Percentiles rank a stretch among this genome's conserved stretches.
Evolutionary conservation across 2,329 filamentous ascomycete genomes (phyloP).

Genomic region (Leptographium radiaticola): DNA sequence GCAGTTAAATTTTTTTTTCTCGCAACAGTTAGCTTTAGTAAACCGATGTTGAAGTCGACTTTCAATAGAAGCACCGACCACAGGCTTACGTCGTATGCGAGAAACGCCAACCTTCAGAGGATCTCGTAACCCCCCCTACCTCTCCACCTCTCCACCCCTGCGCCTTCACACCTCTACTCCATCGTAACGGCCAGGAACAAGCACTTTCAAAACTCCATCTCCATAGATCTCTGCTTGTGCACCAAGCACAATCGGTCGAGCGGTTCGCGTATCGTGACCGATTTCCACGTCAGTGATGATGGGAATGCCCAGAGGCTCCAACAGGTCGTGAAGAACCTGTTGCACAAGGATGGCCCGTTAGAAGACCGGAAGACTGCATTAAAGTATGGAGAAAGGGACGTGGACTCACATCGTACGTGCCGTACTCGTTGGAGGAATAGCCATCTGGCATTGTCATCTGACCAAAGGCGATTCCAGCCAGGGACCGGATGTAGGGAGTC

Average conservation of each 20-base stretch:
- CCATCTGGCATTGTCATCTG: background rate
- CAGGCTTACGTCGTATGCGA: too few species aligned
- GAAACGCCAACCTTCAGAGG: background rate
- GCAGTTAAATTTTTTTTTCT: too few species aligned
- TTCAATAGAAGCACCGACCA: too few species aligned
- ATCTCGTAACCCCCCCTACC: background rate
- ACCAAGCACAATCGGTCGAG: background rate
- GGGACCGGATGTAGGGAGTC: background rate
- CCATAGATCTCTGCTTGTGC: background rate
- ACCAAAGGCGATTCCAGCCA: background rate
- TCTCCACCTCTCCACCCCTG: too few species aligned
- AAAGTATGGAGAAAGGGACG: background rate
- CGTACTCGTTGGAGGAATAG: background rate
- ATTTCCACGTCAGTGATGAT: background rate
- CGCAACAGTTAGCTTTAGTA: too few species aligned
- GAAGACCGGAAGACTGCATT: background rate
- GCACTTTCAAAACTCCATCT: background rate
- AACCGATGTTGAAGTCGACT: too few species aligned
- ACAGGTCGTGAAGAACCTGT: background rate
- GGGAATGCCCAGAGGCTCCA: background rate
- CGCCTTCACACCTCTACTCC: too few species aligned
- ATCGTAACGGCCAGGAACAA: background rate
- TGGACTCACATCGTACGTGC: background rate
- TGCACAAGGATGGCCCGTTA: background rate
- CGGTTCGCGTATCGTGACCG: background rate